These are phyloP conservation scores for Colletotrichum orchidophilum DNA, from an alignment of 2,329 filamentous ascomycete species.

Conservation along the genomic window DNA sequence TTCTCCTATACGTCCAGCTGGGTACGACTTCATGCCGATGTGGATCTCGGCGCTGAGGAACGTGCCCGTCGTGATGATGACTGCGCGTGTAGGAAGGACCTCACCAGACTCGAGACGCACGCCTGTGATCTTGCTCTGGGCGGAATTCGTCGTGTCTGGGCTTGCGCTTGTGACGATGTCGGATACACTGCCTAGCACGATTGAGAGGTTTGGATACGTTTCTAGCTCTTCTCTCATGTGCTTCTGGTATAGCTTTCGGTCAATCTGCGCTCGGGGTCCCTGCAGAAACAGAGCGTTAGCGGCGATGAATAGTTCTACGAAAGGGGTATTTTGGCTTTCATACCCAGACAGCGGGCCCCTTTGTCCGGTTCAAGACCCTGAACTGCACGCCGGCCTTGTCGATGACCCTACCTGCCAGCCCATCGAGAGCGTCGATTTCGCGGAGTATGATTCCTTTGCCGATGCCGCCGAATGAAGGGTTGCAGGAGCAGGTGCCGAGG, in stretches of 20 bases:
- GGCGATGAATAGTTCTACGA: neutral
- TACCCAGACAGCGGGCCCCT: conserved; percentile 93
- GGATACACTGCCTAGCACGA: conserved; percentile 88
- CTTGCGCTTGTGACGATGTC: conserved; percentile 83
- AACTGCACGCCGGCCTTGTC: conserved; percentile 98
- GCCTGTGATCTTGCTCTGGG: conserved; percentile 72
- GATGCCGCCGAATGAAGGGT: conserved; percentile 97
- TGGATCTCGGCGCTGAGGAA: conserved; percentile 97
- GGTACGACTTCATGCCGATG: conserved; percentile 85
- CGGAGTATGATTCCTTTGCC: conserved; percentile 96
- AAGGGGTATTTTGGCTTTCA: conserved; percentile 31
- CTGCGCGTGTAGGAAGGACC: conserved; percentile 79
- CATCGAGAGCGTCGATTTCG: conserved; percentile 94
- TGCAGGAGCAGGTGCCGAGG: conserved; percentile 94
- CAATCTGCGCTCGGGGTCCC: conserved; percentile 95
- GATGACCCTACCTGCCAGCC: conserved; percentile 85
- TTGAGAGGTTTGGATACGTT: conserved; percentile 79
- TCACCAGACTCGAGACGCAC: conserved; percentile 89
- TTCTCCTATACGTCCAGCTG: conserved; percentile 92
- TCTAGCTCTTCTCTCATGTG: conserved; percentile 90
- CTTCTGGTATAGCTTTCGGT: conserved; percentile 86
- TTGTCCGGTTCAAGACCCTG: conserved; percentile 84
- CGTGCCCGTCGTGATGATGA: conserved; percentile 95
- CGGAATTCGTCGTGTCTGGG: conserved; percentile 47
- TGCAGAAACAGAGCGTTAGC: conserved; percentile 36